These are phyloP conservation scores for Cardiospermum halicacabum DNA, from an alignment of 345 rosid genomes.

Conservation along the genomic window DNA sequence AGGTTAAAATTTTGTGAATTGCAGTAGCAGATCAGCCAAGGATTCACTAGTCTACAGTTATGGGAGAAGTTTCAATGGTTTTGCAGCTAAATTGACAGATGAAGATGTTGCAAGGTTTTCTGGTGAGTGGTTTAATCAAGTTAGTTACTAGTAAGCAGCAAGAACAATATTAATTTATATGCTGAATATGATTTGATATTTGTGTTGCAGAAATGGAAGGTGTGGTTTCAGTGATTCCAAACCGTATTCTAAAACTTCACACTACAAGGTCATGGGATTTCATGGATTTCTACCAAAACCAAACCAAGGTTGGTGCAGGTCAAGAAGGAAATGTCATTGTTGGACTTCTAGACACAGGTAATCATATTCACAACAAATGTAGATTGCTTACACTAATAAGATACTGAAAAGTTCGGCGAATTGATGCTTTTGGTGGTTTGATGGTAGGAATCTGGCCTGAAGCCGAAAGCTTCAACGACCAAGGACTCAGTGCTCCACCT, in stretches of 20 bases:
- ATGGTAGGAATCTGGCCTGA: slow-evolving; percentile 29
- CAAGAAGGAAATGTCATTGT: slow-evolving; percentile 19
- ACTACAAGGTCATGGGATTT: slow-evolving; percentile 42
- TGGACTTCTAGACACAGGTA: slow-evolving; percentile 30
- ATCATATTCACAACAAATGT: background rate
- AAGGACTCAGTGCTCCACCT: slow-evolving; percentile 26
- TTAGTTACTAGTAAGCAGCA: background rate
- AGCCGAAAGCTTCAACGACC: slow-evolving; percentile 21
- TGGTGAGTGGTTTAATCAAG: slow-evolving; percentile 19
- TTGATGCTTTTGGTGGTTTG: slow-evolving; percentile 1
- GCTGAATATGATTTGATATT: background rate
- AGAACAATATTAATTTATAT: background rate
- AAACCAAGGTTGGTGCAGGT: background rate
- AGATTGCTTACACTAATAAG: too few species aligned
- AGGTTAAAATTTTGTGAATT: background rate
- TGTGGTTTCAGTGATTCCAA: slow-evolving; percentile 37
- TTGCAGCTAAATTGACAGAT: slow-evolving; percentile 39
- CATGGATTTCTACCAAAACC: slow-evolving; percentile 20
- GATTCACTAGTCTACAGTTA: slow-evolving; percentile 34
- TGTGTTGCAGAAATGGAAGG: slow-evolving; percentile 26
- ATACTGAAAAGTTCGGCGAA: background rate
- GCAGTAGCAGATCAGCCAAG: slow-evolving; percentile 25
- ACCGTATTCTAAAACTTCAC: slow-evolving; percentile 24
- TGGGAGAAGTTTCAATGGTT: slow-evolving; percentile 36
- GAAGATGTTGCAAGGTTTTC: slow-evolving; percentile 31